A percentile compares a stretch with the other conserved stretches of the same genome.
Evolutionary conservation across 495 filamentous ascomycete species (phyloP).

Genomic region (Aspergillus haitiensis): DNA sequence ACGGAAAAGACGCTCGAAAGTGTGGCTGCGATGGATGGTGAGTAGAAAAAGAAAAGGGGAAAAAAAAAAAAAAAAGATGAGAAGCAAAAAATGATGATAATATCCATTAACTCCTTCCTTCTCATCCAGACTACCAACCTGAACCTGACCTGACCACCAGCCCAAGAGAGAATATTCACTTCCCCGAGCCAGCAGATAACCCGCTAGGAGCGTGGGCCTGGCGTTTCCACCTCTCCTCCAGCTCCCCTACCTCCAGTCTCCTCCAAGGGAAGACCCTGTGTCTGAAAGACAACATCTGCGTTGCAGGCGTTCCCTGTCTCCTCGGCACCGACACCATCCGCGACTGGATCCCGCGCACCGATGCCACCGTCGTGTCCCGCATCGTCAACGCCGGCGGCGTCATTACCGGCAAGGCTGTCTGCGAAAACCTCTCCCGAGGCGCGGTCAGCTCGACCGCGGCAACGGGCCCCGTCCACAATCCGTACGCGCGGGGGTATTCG

Average conservation of each 20-base stretch:
- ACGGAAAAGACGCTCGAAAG: neutral
- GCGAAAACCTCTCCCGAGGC: slow-evolving; percentile 50
- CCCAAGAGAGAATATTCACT: slow-evolving; percentile 1
- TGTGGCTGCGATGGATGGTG: neutral
- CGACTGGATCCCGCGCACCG: slow-evolving; percentile 42
- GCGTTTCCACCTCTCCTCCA: neutral
- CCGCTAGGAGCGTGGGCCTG: slow-evolving; percentile 2
- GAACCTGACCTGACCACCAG: neutral
- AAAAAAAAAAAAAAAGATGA: too few relatives aligned
- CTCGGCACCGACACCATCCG: slow-evolving; percentile 39
- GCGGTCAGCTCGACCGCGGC: slow-evolving; percentile 47
- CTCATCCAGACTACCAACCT: neutral
- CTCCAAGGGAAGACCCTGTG: slow-evolving; percentile 81
- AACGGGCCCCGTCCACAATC: slow-evolving; percentile 53
- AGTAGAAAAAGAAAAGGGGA: too few relatives aligned
- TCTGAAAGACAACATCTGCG: slow-evolving; percentile 51
- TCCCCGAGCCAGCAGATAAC: slow-evolving; percentile 1
- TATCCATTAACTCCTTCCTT: too few relatives aligned
- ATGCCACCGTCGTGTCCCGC: slow-evolving; percentile 50
- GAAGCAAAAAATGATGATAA: too few relatives aligned
- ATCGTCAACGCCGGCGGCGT: slow-evolving; percentile 46
- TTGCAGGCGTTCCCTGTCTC: slow-evolving; percentile 42
- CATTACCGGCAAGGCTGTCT: slow-evolving; percentile 46
- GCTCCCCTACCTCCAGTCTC: slow-evolving; percentile 47
- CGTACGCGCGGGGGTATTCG: slow-evolving; percentile 47